Conservation (phyloP, 2,329 filamentous ascomycete genomes). For the Fusarium algeriense region DNA sequence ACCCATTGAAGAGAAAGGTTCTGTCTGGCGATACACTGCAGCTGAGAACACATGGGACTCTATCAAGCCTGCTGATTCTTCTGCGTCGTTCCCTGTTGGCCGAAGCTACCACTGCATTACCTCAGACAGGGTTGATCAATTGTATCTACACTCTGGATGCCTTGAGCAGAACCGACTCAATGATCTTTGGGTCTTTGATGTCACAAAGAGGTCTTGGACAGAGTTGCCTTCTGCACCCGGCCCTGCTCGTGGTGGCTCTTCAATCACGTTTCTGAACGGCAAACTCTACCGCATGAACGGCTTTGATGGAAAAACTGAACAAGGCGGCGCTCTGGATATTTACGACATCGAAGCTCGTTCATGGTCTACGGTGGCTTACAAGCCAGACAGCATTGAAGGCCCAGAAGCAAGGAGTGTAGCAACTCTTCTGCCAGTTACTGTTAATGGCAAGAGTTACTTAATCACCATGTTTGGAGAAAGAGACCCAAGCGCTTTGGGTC, state of each 20-base stretch:
- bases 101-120: constrained; percentile 12
- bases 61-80: rapidly evolving
- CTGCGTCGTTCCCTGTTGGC: neutral
- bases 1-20: neutral
- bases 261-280: neutral
- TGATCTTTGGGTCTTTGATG: neutral
- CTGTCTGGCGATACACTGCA: neutral
- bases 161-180: neutral
- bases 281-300: constrained; percentile 2
- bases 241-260: neutral
- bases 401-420: constrained; percentile 10
- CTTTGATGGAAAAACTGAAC: neutral
- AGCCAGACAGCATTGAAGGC: neutral
- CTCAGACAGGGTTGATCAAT: neutral
- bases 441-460: rapidly evolving
- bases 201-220: rapidly evolving
- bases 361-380: neutral
- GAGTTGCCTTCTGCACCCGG: neutral
- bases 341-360: rapidly evolving
- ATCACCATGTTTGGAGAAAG: constrained; percentile 4
- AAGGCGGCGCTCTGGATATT: neutral
- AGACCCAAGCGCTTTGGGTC: neutral
- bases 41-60: neutral
- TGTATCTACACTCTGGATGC: constrained; percentile 7
- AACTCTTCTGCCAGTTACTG: rapidly evolving